Evolutionary conservation across 1,284 basidiomycete species (phyloP).

Genomic region (Wolfiporia cocos): DNA sequence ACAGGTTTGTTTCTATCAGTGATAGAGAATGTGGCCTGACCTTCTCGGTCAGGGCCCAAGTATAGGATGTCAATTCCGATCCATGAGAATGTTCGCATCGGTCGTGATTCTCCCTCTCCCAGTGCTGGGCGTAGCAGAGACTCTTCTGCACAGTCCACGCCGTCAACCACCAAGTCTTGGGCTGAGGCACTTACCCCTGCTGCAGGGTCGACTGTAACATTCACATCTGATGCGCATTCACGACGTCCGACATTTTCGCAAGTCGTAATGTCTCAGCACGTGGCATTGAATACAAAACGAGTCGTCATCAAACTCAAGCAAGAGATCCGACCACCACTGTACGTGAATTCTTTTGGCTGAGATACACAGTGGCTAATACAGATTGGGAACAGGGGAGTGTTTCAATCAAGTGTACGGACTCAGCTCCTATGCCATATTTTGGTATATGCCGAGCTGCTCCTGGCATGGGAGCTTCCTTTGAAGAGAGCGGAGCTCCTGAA

Average conservation of each 20-base stretch:
- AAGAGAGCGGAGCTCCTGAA: slow-evolving; percentile 70
- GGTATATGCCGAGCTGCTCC: slow-evolving; percentile 70
- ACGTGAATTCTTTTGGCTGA: slow-evolving; percentile 1
- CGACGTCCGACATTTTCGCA: slow-evolving; percentile 35
- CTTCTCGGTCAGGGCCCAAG: slow-evolving; percentile 4
- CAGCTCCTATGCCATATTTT: slow-evolving; percentile 58
- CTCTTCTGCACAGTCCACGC: slow-evolving; percentile 17
- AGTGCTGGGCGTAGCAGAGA: slow-evolving; percentile 5
- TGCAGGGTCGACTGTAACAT: slow-evolving; percentile 28
- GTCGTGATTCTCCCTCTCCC: slow-evolving; percentile 2
- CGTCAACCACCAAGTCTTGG: slow-evolving; percentile 48
- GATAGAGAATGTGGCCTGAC: too few species aligned
- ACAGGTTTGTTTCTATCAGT: slow-evolving; percentile 35
- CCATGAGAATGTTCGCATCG: slow-evolving; percentile 1
- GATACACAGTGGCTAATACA: too few species aligned
- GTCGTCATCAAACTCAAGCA: slow-evolving; percentile 30
- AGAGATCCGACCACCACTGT: too few species aligned
- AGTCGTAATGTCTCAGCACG: slow-evolving; percentile 22
- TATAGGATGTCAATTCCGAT: slow-evolving; percentile 1
- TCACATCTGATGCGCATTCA: slow-evolving; percentile 31
- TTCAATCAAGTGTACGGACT: slow-evolving; percentile 16
- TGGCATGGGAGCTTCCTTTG: slow-evolving; percentile 61
- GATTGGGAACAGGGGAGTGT: slow-evolving; percentile 2
- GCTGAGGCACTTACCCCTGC: slow-evolving; percentile 37
- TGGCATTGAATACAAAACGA: slow-evolving; percentile 29